A percentile compares a stretch with the other conserved stretches of the same genome.
These are phyloP conservation scores for Populus nigra DNA, from an alignment of 345 rosid genomes.

Conservation along the genomic window DNA sequence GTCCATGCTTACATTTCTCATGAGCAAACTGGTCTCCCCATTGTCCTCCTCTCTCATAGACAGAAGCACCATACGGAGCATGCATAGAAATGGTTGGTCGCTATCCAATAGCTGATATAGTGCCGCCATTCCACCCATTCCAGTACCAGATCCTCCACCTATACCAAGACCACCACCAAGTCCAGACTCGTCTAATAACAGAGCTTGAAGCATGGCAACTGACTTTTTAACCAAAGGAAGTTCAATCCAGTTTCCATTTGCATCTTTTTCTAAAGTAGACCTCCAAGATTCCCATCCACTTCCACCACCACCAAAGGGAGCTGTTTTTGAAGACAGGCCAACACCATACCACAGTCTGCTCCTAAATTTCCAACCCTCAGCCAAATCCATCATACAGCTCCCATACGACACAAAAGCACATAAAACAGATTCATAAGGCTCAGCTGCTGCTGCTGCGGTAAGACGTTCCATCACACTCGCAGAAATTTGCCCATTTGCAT, in stretches of 20 bases:
- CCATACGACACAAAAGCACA: slow-evolving; percentile 99
- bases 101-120: slow-evolving; percentile 95
- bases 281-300: slow-evolving; percentile 90
- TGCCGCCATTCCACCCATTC: slow-evolving; percentile 99
- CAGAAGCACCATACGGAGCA: slow-evolving; percentile 97
- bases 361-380: slow-evolving; percentile 97
- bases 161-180: slow-evolving; percentile 99
- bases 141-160: slow-evolving; percentile 99
- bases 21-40: slow-evolving; percentile 68
- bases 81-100: slow-evolving; percentile 98
- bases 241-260: slow-evolving; percentile 94
- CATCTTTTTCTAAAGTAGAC: slow-evolving; percentile 82
- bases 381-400: slow-evolving; percentile 86
- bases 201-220: slow-evolving; percentile 94
- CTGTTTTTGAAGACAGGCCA: slow-evolving; percentile 64
- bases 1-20: slow-evolving; percentile 58
- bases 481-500: slow-evolving; percentile 91
- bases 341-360: slow-evolving; percentile 98
- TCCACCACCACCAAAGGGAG: slow-evolving; percentile 85
- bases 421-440: slow-evolving; percentile 94
- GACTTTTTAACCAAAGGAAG: slow-evolving; percentile 91
- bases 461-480: slow-evolving; percentile 90
- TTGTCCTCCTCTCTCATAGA: slow-evolving; percentile 95
- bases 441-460: slow-evolving; percentile 95
- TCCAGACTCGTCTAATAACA: slow-evolving; percentile 90